Base-by-base conservation (phyloP, 2,329 filamentous ascomycete species). In the Beauveria brongniartii region DNA sequence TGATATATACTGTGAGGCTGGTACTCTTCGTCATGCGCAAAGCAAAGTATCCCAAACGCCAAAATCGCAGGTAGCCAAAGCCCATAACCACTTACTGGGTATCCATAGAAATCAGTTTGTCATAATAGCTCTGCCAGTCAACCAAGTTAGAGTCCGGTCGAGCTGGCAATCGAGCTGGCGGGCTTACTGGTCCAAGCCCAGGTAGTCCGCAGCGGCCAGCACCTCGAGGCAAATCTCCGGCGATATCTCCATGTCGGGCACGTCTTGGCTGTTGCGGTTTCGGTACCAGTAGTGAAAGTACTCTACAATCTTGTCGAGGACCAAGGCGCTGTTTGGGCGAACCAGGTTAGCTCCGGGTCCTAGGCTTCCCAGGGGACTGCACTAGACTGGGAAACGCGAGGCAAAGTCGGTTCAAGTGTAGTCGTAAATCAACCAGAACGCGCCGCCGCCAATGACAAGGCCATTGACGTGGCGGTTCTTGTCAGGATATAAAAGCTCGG, bases 231-330 rank as follows among this genome's bases (percentile, higher is more conserved):
- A 92, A 55, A 92, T 77, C 75, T 92, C 89, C 84, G 14, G 89
- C 89, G 62, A 92, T 87, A 18, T 92, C 34, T 37, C 88, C 85
- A 92, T 88, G 69, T 93, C 90, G 5, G 87, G 85, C 22, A 92
- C 88, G 67, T 91, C 86, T 66, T 87, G 85, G 65, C 79, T 79
- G 65, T 91, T 82, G 56, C 82, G 81, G 73, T 90, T 82, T 68
- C 86, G 87, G 74, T 91, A 87, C 78, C 89, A 89, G 77, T 92
- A 92, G 71, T 91, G 89, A 64, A 92, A 87, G 74, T 92, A 93
- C 74, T 92, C 88, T 72, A 87, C 89, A 37, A 92, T 86, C 71
- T 91, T 91, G 72, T 92, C 89, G 3, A 93, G 83, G 6, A 92
- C 83, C 58, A 87, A 77, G 65, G 85, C 87, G 73, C 88, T 92